Percentiles rank a stretch among this genome's conserved stretches.
Conservation (phyloP, 2,329 filamentous ascomycete genomes). For the Pyrenochaeta sp. region DNA sequence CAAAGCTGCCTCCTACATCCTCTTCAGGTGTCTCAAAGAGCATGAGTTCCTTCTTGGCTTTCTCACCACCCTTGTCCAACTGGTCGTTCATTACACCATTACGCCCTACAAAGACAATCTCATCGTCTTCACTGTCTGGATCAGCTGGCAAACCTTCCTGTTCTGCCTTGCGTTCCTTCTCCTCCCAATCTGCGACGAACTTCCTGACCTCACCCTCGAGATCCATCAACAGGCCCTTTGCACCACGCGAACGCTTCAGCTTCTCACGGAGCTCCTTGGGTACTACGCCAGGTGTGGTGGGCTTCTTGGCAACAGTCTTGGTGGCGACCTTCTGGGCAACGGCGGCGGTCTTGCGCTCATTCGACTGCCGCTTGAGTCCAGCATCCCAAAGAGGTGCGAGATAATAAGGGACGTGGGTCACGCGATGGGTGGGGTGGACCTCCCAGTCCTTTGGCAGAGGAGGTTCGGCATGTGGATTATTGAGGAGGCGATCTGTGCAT, state of each 20-base stretch:
- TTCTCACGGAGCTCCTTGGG: constrained; percentile 82
- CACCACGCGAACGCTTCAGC: constrained; percentile 80
- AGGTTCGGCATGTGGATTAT: constrained; percentile 85
- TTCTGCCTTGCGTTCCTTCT: constrained; percentile 60
- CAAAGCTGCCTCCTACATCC: constrained; percentile 81
- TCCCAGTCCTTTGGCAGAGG: constrained; percentile 85
- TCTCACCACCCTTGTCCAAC: constrained; percentile 59
- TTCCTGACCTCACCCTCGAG: constrained; percentile 84
- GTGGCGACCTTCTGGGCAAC: constrained; percentile 44
- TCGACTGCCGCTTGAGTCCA: constrained; percentile 53
- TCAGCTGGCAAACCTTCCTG: constrained; percentile 55
- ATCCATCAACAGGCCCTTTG: constrained; percentile 80
- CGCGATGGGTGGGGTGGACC: constrained; percentile 80
- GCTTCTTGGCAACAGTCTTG: constrained; percentile 50
- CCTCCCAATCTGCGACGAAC: constrained; percentile 73
- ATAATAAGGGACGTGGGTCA: constrained; percentile 84
- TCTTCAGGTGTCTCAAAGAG: constrained; percentile 82
- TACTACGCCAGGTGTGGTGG: constrained; percentile 62
- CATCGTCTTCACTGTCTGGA: constrained; percentile 74
- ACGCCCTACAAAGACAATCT: constrained; percentile 88
- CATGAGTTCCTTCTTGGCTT: constrained; percentile 70
- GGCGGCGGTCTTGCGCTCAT: constrained; percentile 52
- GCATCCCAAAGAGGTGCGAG: constrained; percentile 86
- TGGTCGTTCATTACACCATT: constrained; percentile 71
- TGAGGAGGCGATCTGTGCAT: constrained; percentile 77